Base-by-base conservation (phyloP, 441 rosid genomes). In the Gossypium trilobum region DNA sequence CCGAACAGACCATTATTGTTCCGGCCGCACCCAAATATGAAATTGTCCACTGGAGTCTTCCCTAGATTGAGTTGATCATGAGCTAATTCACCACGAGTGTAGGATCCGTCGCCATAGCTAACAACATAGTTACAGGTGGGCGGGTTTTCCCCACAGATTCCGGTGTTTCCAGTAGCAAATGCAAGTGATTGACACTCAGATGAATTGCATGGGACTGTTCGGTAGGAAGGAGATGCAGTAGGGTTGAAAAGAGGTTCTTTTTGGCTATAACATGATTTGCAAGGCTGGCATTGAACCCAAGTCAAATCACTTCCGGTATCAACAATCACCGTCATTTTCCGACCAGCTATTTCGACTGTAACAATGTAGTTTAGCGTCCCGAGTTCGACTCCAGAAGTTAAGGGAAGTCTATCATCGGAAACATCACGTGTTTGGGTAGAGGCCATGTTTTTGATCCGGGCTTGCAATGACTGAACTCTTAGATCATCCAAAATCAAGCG, bases 261-360 rank as follows among this genome's bases (percentile, higher is more conserved):
- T 71, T 94, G 99, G 72, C 74, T 81, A 79, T 57, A 88, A 77
- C 99, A 92, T 5, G 68, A 74, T 62, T 63, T 84, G 76, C 99
- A 94, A 29, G 99, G 97, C 42, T 82, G 89, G 80, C 99, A 94
- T 72, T 92, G 99, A 57, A 94, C 90, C 99, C 97, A 94, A 2
- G 94, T 92, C 78, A 94, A 82, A 74, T 94, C 99, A 64, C 99
- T 94, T 66, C 99, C 99, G 0, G 97, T 94, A 73, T 94, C 97
- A 10, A 88, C 93, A 29, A 94, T 90, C 36, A 90, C 85, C 27
- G 82, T 87, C 88, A 86, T 79, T 42, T 87, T 85, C 66, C 50
- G 74, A 13, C 87, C 85, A 1, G 93, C 97, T 46, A 94, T 22
- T 36, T 81, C 81, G 29, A 94, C 76, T 31, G 87, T 79, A 54